These are phyloP conservation scores for Macroventuria anomochaeta DNA, from an alignment of 2,329 filamentous ascomycete species.

Conservation along the genomic window DNA sequence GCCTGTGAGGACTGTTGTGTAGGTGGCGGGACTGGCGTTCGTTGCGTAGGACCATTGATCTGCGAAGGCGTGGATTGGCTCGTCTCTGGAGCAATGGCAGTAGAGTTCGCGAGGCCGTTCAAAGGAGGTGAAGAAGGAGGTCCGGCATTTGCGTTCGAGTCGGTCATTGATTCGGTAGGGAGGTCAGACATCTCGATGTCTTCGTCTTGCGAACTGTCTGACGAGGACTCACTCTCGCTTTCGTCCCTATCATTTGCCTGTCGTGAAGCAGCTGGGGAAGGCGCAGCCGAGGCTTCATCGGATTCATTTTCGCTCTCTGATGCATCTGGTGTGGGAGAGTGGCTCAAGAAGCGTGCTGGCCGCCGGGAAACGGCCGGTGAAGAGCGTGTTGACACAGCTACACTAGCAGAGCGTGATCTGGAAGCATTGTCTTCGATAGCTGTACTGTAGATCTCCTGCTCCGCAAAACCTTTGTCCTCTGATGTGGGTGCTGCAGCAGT, in stretches of 20 bases:
- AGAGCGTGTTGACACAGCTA: slow-evolving; percentile 25
- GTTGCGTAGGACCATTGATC: neutral
- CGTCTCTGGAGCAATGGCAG: slow-evolving; percentile 11
- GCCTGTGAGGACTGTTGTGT: slow-evolving; percentile 10
- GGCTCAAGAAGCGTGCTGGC: slow-evolving; percentile 33
- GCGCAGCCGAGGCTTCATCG: slow-evolving; percentile 9
- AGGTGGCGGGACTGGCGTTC: slow-evolving; percentile 18
- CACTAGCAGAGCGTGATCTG: slow-evolving; percentile 22
- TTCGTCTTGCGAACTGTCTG: slow-evolving; percentile 20
- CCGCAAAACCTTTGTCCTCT: slow-evolving; percentile 12
- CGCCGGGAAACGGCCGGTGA: slow-evolving; percentile 27
- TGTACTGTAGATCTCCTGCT: slow-evolving; percentile 14
- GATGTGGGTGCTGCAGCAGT: neutral
- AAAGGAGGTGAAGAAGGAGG: slow-evolving; percentile 24
- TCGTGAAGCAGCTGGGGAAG: slow-evolving; percentile 7
- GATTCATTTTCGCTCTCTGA: slow-evolving; percentile 26
- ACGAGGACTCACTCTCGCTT: slow-evolving; percentile 19
- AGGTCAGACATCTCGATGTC: slow-evolving; percentile 19
- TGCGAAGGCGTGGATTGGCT: slow-evolving; percentile 14
- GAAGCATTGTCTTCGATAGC: slow-evolving; percentile 6
- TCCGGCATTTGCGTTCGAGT: neutral
- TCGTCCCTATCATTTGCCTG: slow-evolving; percentile 2
- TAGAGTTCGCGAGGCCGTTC: neutral
- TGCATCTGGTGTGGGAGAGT: slow-evolving; percentile 30
- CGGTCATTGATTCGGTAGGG: neutral